phyloP scores from a whole-genome alignment of 495 filamentous ascomycete species.

The Corynascus novoguineensis region DNA sequence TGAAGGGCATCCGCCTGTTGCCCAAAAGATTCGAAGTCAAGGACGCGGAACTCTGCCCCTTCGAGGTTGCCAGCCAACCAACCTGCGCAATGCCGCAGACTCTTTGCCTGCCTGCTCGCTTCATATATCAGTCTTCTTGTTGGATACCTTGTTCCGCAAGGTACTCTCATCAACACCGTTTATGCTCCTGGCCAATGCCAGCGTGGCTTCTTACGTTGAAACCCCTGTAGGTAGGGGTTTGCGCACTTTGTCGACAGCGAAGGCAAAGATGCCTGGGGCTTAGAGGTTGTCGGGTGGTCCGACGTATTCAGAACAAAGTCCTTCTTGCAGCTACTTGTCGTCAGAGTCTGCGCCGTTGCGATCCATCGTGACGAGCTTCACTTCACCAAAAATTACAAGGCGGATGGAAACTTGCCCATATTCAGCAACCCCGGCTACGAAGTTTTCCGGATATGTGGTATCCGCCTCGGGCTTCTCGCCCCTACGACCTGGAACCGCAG shows the following conservation, averaged over 20 bases:
- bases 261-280: neutral
- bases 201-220: neutral
- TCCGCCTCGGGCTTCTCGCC: conserved; percentile 43
- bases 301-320: neutral
- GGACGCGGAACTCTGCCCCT: neutral
- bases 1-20: neutral
- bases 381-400: conserved; percentile 10
- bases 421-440: conserved; percentile 44
- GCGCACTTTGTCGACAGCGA: neutral
- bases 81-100: too few relatives aligned
- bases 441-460: conserved; percentile 51
- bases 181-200: neutral
- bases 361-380: conserved; percentile 49
- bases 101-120: neutral
- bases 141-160: too few relatives aligned
- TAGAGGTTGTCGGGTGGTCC: neutral
- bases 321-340: conserved; percentile 35
- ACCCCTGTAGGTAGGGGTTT: neutral
- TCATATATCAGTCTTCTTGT: neutral
- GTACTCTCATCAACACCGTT: too few relatives aligned
- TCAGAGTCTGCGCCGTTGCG: conserved; percentile 49
- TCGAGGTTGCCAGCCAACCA: neutral
- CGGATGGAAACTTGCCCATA: neutral
- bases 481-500: conserved; percentile 48
- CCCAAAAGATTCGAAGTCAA: too few relatives aligned